Evolutionary conservation across 306 rosid species (phyloP).

Genomic region (Cajanus cajan): DNA sequence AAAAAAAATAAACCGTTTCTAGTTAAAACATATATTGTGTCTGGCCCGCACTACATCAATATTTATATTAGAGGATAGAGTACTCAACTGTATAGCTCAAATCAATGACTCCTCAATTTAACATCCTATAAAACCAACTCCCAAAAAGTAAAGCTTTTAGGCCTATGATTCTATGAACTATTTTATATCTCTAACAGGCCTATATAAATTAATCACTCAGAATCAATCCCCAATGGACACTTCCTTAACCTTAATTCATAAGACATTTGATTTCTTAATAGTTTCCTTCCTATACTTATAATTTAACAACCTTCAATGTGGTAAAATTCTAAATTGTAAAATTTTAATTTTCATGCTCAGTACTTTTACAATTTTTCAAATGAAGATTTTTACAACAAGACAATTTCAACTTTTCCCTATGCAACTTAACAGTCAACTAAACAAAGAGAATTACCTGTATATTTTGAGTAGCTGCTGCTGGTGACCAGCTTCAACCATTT

Average conservation of each 20-base stretch:
- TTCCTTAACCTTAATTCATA: background rate
- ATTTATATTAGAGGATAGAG: background rate
- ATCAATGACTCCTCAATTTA: background rate
- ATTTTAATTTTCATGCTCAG: background rate
- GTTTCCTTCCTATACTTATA: background rate
- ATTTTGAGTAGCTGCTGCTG: constrained; percentile 69
- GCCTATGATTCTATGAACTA: background rate
- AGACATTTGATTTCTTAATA: background rate
- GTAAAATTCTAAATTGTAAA: background rate
- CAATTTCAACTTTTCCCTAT: constrained; percentile 14
- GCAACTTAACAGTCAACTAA: background rate
- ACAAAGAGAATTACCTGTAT: constrained; percentile 56
- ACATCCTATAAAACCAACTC: background rate
- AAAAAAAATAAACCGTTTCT: background rate
- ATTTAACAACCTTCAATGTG: constrained; percentile 6
- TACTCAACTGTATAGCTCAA: background rate
- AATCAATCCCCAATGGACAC: constrained; percentile 1
- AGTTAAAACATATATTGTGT: background rate
- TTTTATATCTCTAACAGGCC: background rate
- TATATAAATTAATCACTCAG: background rate
- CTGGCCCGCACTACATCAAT: background rate
- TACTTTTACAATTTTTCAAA: constrained; percentile 23
- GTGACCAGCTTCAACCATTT: constrained; percentile 96
- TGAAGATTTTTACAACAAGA: constrained; percentile 15
- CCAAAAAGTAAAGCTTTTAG: background rate